phyloP scores from a whole-genome alignment of 1,139 yeast species.

The Saccharomyces hybrid region DNA sequence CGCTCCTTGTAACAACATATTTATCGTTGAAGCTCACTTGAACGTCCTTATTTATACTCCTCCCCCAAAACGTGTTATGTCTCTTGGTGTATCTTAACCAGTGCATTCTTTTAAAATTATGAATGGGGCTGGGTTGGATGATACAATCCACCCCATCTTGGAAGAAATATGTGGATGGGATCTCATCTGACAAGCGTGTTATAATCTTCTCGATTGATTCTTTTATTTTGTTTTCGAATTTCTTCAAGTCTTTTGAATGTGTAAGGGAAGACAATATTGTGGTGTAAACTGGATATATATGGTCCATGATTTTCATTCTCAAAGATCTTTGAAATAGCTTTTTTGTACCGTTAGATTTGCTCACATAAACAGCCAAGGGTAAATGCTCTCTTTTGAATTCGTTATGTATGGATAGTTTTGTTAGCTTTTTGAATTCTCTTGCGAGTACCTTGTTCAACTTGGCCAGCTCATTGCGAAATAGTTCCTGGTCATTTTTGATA shows the following conservation, averaged over 20 bases:
- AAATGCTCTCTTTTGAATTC: constrained; percentile 13
- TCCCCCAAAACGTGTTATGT: constrained; percentile 18
- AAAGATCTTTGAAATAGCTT: constrained; percentile 14
- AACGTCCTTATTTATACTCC: constrained; percentile 20
- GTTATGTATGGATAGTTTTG: constrained; percentile 18
- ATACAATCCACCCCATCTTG: constrained; percentile 22
- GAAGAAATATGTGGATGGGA: constrained; percentile 24
- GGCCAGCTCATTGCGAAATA: constrained; percentile 17
- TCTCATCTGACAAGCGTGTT: constrained; percentile 11
- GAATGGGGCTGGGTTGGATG: constrained; percentile 22
- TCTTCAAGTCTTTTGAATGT: constrained; percentile 5
- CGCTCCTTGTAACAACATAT: constrained; percentile 21
- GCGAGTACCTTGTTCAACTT: constrained; percentile 17
- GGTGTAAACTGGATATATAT: constrained; percentile 8
- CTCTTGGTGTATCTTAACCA: constrained; percentile 27
- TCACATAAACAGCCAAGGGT: constrained; percentile 24
- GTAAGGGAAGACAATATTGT: constrained; percentile 15
- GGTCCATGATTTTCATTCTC: constrained; percentile 12
- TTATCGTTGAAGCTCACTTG: constrained; percentile 12
- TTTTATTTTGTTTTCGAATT: constrained; percentile 15
- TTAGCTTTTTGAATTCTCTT: constrained; percentile 19
- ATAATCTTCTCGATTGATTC: constrained; percentile 12
- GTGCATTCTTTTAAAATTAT: constrained; percentile 26
- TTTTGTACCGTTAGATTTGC: constrained; percentile 14
- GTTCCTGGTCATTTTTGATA: constrained; percentile 22